Evolutionary conservation across 176 grass and related monocot genomes (phyloP).

Genomic region (Raddia distichophylla): DNA sequence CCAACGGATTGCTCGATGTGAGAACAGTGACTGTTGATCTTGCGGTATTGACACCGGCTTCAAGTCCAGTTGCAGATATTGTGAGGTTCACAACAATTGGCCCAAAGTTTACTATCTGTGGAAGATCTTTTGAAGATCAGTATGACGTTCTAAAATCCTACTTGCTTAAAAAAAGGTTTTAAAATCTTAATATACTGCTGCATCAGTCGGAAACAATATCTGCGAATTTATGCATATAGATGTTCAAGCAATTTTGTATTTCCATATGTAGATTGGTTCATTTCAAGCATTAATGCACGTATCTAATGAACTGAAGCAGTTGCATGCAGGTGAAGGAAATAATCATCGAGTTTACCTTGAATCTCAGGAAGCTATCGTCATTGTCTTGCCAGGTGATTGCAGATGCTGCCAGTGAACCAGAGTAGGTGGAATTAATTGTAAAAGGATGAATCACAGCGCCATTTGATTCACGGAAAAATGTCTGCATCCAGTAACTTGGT

Average conservation of each 20-base stretch:
- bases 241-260: constrained; percentile 8
- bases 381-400: constrained; percentile 80
- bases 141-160: not conserved
- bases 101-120: constrained; percentile 88
- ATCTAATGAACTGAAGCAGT: constrained; percentile 6
- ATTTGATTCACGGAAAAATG: constrained; percentile 66
- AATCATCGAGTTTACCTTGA: constrained; percentile 55
- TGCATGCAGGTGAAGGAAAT: not conserved
- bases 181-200: not conserved
- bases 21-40: constrained; percentile 61
- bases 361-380: constrained; percentile 60
- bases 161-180: no score
- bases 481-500: constrained; percentile 86
- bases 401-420: constrained; percentile 62
- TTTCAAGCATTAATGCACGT: constrained; percentile 15
- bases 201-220: not conserved
- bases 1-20: constrained; percentile 64
- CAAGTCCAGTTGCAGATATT: constrained; percentile 63
- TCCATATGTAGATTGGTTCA: not conserved
- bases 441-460: constrained; percentile 65
- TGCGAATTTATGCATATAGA: not conserved
- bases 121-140: not conserved
- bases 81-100: constrained; percentile 54
- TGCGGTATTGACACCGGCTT: constrained; percentile 33
- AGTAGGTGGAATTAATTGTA: constrained; percentile 61